Conservation (phyloP, 495 filamentous ascomycete species). For the Talaromyces trachyspermus region DNA sequence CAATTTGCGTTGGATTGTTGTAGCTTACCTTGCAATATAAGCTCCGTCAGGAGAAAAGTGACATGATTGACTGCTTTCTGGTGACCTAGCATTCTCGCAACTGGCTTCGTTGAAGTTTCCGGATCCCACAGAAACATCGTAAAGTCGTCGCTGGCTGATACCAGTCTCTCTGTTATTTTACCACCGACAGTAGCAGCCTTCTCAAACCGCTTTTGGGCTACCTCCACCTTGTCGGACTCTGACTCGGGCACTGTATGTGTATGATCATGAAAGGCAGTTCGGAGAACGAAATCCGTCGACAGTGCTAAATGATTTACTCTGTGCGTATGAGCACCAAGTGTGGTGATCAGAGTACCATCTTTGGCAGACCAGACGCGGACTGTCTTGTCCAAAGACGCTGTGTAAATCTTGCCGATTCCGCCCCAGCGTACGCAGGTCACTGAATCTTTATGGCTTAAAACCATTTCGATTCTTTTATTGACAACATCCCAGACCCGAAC, state of each 20-base stretch:
- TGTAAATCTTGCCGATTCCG: constrained; percentile 79
- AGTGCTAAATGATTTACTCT: constrained; percentile 96
- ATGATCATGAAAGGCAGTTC: constrained; percentile 84
- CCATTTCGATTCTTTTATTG: constrained; percentile 67
- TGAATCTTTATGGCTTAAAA: constrained; percentile 80
- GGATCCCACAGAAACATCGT: constrained; percentile 98
- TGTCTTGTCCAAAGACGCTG: constrained; percentile 84
- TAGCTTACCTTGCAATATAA: constrained; percentile 54
- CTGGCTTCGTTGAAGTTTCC: constrained; percentile 64
- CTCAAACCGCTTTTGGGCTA: constrained; percentile 78
- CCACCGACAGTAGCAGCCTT: constrained; percentile 76
- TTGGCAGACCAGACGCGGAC: constrained; percentile 86
- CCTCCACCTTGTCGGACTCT: constrained; percentile 61
- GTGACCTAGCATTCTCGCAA: constrained; percentile 84
- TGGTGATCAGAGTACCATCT: constrained; percentile 71
- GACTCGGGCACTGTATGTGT: constrained; percentile 60
- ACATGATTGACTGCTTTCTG: constrained; percentile 97
- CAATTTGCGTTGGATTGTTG: too few species aligned
- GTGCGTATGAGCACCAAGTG: constrained; percentile 75
- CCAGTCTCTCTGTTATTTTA: constrained; percentile 74
- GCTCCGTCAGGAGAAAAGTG: constrained; percentile 85
- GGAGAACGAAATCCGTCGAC: constrained; percentile 85
- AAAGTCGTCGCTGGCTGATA: constrained; percentile 89
- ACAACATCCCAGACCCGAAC: constrained; percentile 83
- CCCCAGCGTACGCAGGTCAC: constrained; percentile 95